Evolutionary conservation across 1,284 basidiomycete genomes (phyloP).

Genomic region (Cutaneotrichosporon dermatis): DNA sequence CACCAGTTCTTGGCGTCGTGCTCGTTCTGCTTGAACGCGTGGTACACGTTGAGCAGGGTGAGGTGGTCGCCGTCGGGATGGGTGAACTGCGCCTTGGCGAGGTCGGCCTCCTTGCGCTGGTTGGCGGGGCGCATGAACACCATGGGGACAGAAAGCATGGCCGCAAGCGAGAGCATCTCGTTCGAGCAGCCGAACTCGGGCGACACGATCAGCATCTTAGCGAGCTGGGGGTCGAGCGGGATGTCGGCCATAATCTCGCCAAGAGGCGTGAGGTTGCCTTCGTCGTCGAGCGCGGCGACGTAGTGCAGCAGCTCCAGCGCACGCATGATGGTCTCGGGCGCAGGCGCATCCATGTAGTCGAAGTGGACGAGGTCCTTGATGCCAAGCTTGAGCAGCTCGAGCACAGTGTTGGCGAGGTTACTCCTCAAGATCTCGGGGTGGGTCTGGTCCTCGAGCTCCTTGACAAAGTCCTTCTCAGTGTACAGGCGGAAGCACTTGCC

Average conservation of each 20-base stretch:
- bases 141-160: conserved; percentile 91
- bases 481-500: conserved; percentile 97
- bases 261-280: conserved; percentile 82
- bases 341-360: conserved; percentile 95
- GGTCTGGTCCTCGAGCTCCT: conserved; percentile 90
- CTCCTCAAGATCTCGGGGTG: conserved; percentile 92
- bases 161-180: conserved; percentile 89
- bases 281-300: conserved; percentile 87
- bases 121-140: conserved; percentile 89
- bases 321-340: conserved; percentile 96
- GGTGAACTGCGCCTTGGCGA: conserved; percentile 80
- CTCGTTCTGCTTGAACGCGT: conserved; percentile 80
- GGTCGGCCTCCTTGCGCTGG: conserved; percentile 82
- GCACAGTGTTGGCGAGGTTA: conserved; percentile 88
- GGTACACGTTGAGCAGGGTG: conserved; percentile 92
- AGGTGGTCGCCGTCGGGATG: conserved; percentile 96
- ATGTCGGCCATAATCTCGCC: conserved; percentile 96
- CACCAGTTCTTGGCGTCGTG: conserved; percentile 76
- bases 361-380: conserved; percentile 88
- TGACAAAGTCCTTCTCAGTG: conserved; percentile 96
- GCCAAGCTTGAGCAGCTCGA: conserved; percentile 91
- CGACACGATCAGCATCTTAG: conserved; percentile 90
- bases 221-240: conserved; percentile 92
- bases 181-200: conserved; percentile 95
- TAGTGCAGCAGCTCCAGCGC: conserved; percentile 93